Conservation (phyloP, 176 grass and related monocot genomes). For the Oryza glaberrima region DNA sequence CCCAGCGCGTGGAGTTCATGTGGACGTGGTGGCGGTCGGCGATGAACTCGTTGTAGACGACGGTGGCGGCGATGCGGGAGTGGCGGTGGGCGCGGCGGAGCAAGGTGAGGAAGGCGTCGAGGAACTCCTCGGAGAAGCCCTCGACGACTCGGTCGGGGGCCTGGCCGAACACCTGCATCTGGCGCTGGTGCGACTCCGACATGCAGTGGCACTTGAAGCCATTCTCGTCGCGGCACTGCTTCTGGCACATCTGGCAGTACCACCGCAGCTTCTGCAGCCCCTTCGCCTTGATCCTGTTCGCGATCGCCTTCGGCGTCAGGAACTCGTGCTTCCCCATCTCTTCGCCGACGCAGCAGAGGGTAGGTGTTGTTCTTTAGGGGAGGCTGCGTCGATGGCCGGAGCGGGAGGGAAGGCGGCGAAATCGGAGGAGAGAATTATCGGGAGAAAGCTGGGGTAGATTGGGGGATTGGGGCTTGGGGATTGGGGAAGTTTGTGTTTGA, state of each 20-base stretch:
- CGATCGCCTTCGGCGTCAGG: conserved; percentile 86
- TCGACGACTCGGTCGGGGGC: conserved; percentile 67
- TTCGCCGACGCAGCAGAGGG: not conserved
- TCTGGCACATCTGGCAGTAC: conserved; percentile 99
- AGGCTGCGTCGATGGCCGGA: too few relatives aligned
- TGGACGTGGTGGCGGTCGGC: conserved; percentile 71
- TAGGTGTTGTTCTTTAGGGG: not conserved
- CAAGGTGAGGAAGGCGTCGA: conserved; percentile 58
- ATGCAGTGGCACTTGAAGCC: conserved; percentile 97
- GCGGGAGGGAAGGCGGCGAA: too few relatives aligned
- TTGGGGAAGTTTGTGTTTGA: too few relatives aligned
- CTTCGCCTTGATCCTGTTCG: conserved; percentile 92
- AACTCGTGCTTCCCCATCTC: conserved; percentile 88
- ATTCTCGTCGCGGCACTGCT: conserved; percentile 92
- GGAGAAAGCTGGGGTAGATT: too few relatives aligned
- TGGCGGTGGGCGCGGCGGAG: conserved; percentile 78
- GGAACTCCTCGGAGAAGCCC: conserved; percentile 86
- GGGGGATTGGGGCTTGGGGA: too few relatives aligned
- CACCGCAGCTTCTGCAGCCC: conserved; percentile 90
- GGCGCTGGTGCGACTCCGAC: conserved; percentile 92
- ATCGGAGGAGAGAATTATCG: too few relatives aligned
- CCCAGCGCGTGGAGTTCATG: conserved; percentile 87
- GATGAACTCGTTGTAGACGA: conserved; percentile 91
- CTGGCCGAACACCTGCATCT: conserved; percentile 96
- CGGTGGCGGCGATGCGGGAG: conserved; percentile 87